These are phyloP conservation scores for Citrus maxima DNA, from an alignment of 345 rosid species.

Conservation along the genomic window DNA sequence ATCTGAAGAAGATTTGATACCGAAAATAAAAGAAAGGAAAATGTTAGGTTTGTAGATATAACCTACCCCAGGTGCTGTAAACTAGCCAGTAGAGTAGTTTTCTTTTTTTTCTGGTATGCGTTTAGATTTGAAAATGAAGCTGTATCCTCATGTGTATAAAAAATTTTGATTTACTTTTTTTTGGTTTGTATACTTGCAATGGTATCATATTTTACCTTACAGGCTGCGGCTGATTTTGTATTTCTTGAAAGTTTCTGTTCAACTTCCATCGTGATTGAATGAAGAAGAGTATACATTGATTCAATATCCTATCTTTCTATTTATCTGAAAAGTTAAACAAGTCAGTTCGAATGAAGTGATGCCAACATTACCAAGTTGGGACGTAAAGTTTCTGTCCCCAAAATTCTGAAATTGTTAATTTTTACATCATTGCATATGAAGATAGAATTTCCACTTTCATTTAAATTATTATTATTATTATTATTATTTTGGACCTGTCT, in stretches of 20 bases:
- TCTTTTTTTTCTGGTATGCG: background rate
- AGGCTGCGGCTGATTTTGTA: background rate
- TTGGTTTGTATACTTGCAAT: background rate
- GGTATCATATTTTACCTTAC: background rate
- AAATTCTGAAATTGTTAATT: no score
- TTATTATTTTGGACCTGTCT: no score
- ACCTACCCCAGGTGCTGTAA: background rate
- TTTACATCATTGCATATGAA: no score
- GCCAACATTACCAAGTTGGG: no score
- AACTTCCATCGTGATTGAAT: background rate
- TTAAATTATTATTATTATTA: no score
- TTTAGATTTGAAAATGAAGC: background rate
- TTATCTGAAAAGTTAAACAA: no score
- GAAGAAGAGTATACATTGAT: background rate
- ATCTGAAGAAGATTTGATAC: slow-evolving; percentile 49
- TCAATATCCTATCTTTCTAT: background rate
- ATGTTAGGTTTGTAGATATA: slow-evolving; percentile 43
- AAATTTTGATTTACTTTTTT: background rate
- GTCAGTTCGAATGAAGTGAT: no score
- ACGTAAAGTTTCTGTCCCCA: no score
- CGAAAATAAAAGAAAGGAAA: slow-evolving; percentile 55
- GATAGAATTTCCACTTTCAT: no score
- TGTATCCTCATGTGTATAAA: background rate
- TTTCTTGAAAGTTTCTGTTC: background rate
- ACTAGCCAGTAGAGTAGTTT: background rate